Evolutionary conservation across 2,329 filamentous ascomycete species (phyloP).

Genomic region (Endothia cerciana): DNA sequence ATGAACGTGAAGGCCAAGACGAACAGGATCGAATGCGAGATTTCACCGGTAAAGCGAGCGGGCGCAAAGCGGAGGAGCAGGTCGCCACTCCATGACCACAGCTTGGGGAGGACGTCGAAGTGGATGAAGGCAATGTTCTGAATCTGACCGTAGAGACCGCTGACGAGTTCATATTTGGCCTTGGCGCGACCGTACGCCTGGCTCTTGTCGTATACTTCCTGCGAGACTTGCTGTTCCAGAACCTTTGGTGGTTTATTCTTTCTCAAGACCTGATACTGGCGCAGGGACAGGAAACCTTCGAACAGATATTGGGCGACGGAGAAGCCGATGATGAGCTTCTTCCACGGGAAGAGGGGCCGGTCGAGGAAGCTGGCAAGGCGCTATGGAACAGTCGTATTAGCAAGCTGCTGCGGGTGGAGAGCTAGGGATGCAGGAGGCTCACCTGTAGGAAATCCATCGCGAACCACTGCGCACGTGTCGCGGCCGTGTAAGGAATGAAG

Average conservation of each 20-base stretch:
- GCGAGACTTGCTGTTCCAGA: constrained; percentile 82
- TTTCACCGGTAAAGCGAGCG: constrained; percentile 82
- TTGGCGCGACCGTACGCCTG: constrained; percentile 96
- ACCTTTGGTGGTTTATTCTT: constrained; percentile 82
- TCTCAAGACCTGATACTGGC: constrained; percentile 87
- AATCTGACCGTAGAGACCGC: constrained; percentile 80
- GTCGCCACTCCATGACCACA: constrained; percentile 82
- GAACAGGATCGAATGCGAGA: constrained; percentile 91
- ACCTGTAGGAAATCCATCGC: constrained; percentile 43
- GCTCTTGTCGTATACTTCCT: constrained; percentile 91
- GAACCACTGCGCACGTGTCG: constrained; percentile 27
- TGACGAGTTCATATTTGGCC: constrained; percentile 83
- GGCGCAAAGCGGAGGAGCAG: constrained; percentile 77
- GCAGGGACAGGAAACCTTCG: constrained; percentile 84
- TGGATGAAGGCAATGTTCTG: constrained; percentile 91
- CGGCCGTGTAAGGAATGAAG: constrained; percentile 21
- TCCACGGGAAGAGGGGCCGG: constrained; percentile 94
- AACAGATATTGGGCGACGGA: constrained; percentile 89
- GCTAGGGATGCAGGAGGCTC: constrained; percentile 24
- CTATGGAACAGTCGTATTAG: constrained; percentile 42
- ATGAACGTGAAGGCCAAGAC: constrained; percentile 84
- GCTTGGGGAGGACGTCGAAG: constrained; percentile 85
- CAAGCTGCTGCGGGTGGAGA: constrained; percentile 30
- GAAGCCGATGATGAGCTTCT: constrained; percentile 93
- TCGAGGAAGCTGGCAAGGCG: constrained; percentile 85